These are phyloP conservation scores for Amanita phalloides DNA, from an alignment of 768 basidiomycete genomes.

Conservation along the genomic window DNA sequence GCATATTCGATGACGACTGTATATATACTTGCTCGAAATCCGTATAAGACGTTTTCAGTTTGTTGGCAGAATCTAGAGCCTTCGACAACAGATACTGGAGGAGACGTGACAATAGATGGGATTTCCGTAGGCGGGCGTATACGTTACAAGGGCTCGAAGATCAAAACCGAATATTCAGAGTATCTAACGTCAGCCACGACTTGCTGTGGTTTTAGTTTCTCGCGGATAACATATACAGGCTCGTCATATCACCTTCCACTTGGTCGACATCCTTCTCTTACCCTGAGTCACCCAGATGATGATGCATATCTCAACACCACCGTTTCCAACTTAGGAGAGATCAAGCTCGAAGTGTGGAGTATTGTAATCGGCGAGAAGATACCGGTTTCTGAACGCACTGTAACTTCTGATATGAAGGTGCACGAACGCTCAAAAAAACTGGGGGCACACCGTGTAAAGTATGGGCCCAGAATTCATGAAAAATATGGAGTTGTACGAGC, in stretches of 20 bases:
- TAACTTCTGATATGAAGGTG: slow-evolving; percentile 6
- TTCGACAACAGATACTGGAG: background rate
- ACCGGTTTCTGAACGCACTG: no score
- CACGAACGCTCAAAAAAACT: slow-evolving; percentile 17
- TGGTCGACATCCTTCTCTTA: background rate
- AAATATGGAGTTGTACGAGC: background rate
- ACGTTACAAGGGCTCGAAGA: background rate
- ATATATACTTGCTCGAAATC: background rate
- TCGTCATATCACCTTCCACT: background rate
- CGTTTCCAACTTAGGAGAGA: slow-evolving; percentile 10
- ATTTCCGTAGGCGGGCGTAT: background rate
- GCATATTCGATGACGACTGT: background rate
- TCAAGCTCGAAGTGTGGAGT: slow-evolving; percentile 5
- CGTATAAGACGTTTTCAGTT: background rate
- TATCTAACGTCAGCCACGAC: slow-evolving; percentile 1
- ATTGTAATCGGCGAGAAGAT: background rate
- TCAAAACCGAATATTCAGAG: background rate
- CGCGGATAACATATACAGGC: slow-evolving; percentile 8
- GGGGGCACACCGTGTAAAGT: slow-evolving; percentile 14
- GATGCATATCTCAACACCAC: slow-evolving; percentile 10
- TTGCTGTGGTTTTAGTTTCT: slow-evolving; percentile 1
- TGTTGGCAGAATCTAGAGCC: background rate
- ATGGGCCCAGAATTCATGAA: background rate
- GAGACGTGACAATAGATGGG: slow-evolving; percentile 2
- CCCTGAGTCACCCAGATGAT: slow-evolving; percentile 12